Conservation (phyloP, 192 early-diverging fungal genomes). For the Diversispora eburnea region DNA sequence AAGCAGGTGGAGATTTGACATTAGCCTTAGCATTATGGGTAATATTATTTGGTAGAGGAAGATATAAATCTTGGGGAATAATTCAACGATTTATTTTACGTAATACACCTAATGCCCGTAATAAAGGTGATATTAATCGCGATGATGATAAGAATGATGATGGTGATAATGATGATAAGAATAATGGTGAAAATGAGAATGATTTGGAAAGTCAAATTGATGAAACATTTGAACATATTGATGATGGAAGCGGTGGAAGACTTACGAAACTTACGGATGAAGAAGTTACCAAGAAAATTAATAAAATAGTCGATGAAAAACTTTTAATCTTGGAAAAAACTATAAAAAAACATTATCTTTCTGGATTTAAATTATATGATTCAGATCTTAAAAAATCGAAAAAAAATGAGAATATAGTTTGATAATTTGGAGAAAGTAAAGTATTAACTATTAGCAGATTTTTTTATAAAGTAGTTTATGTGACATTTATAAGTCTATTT, state of each 20-base stretch:
- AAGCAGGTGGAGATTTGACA: too few species aligned
- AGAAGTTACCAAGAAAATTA: not conserved
- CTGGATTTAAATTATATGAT: conserved; percentile 1
- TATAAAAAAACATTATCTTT: not conserved
- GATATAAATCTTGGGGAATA: not conserved
- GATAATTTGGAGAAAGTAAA: too few species aligned
- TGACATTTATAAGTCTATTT: too few species aligned
- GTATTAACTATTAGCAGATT: too few species aligned
- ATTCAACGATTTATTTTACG: not conserved
- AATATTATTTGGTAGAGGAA: too few species aligned
- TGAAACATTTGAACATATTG: too few species aligned
- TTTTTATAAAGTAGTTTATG: too few species aligned
- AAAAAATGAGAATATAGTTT: too few species aligned
- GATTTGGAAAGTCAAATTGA: too few species aligned
- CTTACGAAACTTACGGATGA: not conserved
- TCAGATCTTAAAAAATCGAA: too few species aligned
- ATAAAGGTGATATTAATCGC: too few species aligned
- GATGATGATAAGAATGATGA: not conserved
- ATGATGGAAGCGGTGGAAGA: not conserved
- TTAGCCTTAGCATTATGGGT: not conserved
- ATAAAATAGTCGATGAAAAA: too few species aligned
- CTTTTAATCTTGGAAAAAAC: not conserved
- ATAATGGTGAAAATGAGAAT: not conserved
- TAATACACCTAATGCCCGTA: not conserved
- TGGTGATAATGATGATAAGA: not conserved